A percentile compares a stretch with the other conserved stretches of the same genome.
Conservation (phyloP, 1,139 yeast genomes). For the Komagataea norvegica region DNA sequence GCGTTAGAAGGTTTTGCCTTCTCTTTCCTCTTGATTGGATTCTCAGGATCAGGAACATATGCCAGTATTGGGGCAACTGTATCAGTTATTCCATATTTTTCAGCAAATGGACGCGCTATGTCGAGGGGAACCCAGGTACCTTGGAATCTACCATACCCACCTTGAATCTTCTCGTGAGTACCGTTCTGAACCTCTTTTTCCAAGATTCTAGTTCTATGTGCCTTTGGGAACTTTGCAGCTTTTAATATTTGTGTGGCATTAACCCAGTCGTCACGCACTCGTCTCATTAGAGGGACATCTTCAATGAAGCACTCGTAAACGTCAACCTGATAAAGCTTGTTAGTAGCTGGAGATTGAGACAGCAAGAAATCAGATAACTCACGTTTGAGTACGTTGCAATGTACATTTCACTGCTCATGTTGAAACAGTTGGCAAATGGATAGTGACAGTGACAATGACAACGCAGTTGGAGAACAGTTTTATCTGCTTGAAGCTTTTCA, state of each 20-base stretch:
- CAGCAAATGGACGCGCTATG: slow-evolving; percentile 48
- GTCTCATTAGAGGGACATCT: slow-evolving; percentile 64
- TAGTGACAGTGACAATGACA: background rate
- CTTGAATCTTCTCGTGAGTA: slow-evolving; percentile 87
- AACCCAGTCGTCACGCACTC: slow-evolving; percentile 76
- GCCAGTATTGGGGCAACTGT: slow-evolving; percentile 52
- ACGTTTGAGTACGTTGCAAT: slow-evolving; percentile 27
- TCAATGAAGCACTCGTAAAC: slow-evolving; percentile 57
- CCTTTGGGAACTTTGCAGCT: slow-evolving; percentile 92
- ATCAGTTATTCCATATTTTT: slow-evolving; percentile 48
- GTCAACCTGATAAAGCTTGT: slow-evolving; percentile 32
- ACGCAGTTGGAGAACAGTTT: no score
- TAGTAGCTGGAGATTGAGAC: background rate
- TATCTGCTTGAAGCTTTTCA: no score
- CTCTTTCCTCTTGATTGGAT: slow-evolving; percentile 45
- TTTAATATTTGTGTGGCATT: slow-evolving; percentile 95
- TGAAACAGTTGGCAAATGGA: background rate
- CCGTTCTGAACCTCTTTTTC: slow-evolving; percentile 90
- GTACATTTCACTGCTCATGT: slow-evolving; percentile 12
- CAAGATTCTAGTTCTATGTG: slow-evolving; percentile 83
- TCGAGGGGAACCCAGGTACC: slow-evolving; percentile 89
- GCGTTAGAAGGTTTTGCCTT: slow-evolving; percentile 29
- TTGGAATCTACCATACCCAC: slow-evolving; percentile 95
- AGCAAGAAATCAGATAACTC: slow-evolving; percentile 8
- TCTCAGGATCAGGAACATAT: slow-evolving; percentile 45